Conservation (phyloP, 1,139 yeast species). For the Protomyces pachydermus region DNA sequence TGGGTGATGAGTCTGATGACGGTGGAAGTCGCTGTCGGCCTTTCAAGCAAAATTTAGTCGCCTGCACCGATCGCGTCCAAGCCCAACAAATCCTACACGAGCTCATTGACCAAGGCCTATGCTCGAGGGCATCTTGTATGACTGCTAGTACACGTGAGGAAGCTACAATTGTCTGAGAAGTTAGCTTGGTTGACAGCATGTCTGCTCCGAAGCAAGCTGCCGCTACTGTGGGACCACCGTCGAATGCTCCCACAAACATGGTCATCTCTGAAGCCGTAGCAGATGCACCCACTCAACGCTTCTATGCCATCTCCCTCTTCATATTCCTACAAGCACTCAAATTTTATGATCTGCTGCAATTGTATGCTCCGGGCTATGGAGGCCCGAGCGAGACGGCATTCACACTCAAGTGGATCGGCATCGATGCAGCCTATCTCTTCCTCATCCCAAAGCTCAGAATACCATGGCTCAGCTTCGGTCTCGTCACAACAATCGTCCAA, state of each 20-base stretch:
- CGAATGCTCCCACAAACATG: slow-evolving; percentile 4
- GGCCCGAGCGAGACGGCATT: slow-evolving; percentile 47
- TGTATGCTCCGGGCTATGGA: slow-evolving; percentile 42
- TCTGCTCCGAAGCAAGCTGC: not conserved
- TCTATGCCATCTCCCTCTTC: slow-evolving; percentile 61
- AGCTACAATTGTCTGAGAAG: too few relatives aligned
- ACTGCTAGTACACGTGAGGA: too few relatives aligned
- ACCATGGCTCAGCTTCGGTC: slow-evolving; percentile 60
- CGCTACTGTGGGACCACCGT: not conserved
- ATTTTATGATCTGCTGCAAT: slow-evolving; percentile 58
- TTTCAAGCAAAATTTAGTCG: too few relatives aligned
- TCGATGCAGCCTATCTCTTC: slow-evolving; percentile 70
- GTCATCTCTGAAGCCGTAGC: slow-evolving; percentile 36
- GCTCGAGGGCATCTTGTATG: too few relatives aligned
- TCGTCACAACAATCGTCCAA: slow-evolving; percentile 41
- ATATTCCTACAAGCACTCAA: slow-evolving; percentile 75
- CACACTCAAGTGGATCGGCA: slow-evolving; percentile 60
- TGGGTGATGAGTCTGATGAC: too few relatives aligned
- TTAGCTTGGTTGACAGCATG: not conserved
- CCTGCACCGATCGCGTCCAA: too few relatives aligned
- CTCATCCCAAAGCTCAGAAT: slow-evolving; percentile 66
- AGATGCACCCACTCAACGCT: slow-evolving; percentile 79
- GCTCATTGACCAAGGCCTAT: too few relatives aligned
- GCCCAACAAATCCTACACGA: too few relatives aligned
- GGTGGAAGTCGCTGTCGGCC: too few relatives aligned